Base-by-base conservation (phyloP, 2,329 filamentous ascomycete species). In the Onygenales sp. region DNA sequence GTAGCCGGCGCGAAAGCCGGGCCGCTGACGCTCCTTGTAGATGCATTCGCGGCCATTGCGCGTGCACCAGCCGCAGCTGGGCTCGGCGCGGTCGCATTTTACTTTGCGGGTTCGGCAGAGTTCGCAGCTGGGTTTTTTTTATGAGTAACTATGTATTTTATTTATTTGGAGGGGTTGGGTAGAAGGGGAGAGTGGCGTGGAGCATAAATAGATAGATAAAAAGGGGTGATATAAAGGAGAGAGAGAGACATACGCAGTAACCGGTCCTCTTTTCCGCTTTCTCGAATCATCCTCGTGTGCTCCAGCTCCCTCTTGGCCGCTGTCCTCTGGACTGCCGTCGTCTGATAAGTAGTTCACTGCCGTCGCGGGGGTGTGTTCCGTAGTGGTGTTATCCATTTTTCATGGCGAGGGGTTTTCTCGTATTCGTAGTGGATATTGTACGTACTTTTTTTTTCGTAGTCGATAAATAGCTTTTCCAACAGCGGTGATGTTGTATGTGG, bases 21-120 rank as follows among this genome's bases (percentile, higher is more conserved):
- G 83, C 65, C 86, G 87, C 70, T 86, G 86, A 42, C 84, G 76
- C 61, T 86, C 84, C 56, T 81, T 82, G 64, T 87, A 87, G 64
- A 85, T 81, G 64, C 84, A 87, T 42, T 75, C 61, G 58, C 85
- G 80, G 54, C 78, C 78, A 66, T 87, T 86, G 49, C 84, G 80
- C 49, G 80, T 70, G 65, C 84, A 88, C 84, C 84, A 87, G 21
- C 83, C 83, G 67, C 84, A 87, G n/a, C 77, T 77, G 2, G 78
- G 78, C 59, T 80, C 77, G 37, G 72, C 71, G 53, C 78, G 75
- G 60, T 81, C 71, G 49, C 49, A 51, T 36, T 43, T 51, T 13
- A 51, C 49, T 44, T 51, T 51, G 17, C 49, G 39, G 27, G 39
- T 27, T 7, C 42, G 31, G 13, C 49, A 51, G 14, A 51, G 31